Base-by-base conservation (phyloP, 352 stramenopile genomes). In the Phytophthora hybrid region DNA sequence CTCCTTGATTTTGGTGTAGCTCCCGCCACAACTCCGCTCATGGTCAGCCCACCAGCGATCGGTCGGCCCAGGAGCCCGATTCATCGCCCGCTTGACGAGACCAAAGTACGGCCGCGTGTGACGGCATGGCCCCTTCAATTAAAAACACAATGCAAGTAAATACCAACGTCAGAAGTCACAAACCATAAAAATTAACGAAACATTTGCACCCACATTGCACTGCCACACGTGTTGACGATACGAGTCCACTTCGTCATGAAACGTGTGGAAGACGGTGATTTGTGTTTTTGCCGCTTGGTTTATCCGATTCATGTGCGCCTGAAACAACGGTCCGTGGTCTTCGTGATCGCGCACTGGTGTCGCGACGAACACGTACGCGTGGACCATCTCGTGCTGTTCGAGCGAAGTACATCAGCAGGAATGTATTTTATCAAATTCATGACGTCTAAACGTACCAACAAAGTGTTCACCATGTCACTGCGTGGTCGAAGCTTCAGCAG, bases 191-290 rank as follows among this genome's bases (percentile, higher is more conserved):
- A 23, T 19, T 21, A 3, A 4, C 7, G 3, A 21, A 51, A 23
- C n/a, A 21, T 10, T 11, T 55, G 11, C 1, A 80, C 81, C 52
- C 72, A 96, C 89, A 62, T 87, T 79, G 66, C 92, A 97, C 52
- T 95, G 80, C 92, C 92, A 97, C 74, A 90, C 85, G 71, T 97
- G 91, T 64, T 91, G 80, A 3, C 89, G 86, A 47, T 94, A 97
- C 44, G 85, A 80, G 62, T 96, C 81, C 39, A 97, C 92, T 84
- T 97, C 92, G 55, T 96, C 88, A 71, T 97, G 88, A 71, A 97
- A 97, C 19, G 87, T 96, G 75, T 97, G 92, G 66, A 87, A 97
- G 31, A 96, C 85, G 0, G 92, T 97, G 62, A 97, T 97, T 52
- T 90, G 76, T 4, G 92, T 92, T 34, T 80, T 73, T 11, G 82